Base-by-base conservation (phyloP, 495 filamentous ascomycete species). In the Podospora pseudocomata region DNA sequence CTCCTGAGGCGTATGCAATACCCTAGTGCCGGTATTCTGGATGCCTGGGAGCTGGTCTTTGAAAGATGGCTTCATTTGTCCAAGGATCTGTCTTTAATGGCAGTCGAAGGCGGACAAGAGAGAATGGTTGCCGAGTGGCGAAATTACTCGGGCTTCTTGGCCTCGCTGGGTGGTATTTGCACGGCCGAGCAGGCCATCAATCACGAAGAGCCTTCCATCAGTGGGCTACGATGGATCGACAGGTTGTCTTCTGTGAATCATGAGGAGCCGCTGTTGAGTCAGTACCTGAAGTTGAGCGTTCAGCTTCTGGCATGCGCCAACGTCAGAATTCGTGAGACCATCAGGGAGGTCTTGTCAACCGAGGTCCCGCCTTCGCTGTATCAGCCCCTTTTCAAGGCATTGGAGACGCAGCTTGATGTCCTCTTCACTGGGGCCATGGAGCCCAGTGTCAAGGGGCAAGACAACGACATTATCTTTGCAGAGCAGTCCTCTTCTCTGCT, bases 81-180 rank as follows among this genome's bases (percentile, higher is more conserved):
- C 32, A 88, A 86, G 67, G 85, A 88, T 61, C 83, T 89, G 0
- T 84, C 86, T 15, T 83, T 81, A 28, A 75, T 78, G 0, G 74
- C 79, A 39, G 71, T 74, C 7, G 84, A 86, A 9, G 76, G 71
- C n/a, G 74, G 86, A 6, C 80, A 86, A 16, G 87, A 89, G 65
- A 79, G 76, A 57, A 73, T 78, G 23, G 81, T 89, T 27, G 82
- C 83, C 11, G 87, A 89, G 70, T 90, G 87, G 87, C 82, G 87
- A 34, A 90, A 90, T 70, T 85, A 86, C 65, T 88, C 86, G 4
- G 87, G 87, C 4, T 89, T 90, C 72, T 81, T 90, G 18, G 87
- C 87, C 20, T 88, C 87, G 3, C 78, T 90, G 44, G 87, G 86
- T n/a, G 87, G 87, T 4, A 82, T 84, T 63, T 90, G 87, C 73